phyloP scores from a whole-genome alignment of 306 rosid genomes.

The Vigna radiata region DNA sequence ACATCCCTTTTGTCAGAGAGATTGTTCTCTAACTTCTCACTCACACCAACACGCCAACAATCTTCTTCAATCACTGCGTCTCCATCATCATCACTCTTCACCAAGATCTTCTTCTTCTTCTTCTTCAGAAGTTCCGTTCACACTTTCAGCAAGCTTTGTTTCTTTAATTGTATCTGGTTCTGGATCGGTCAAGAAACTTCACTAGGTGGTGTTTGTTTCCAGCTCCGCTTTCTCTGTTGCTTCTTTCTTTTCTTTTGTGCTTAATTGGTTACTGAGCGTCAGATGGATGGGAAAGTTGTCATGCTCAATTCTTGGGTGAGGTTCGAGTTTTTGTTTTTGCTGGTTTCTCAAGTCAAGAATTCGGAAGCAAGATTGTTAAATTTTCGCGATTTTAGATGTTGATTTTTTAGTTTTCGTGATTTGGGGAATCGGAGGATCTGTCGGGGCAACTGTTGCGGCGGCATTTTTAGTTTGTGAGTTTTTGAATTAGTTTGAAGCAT shows the following conservation, averaged over 20 bases:
- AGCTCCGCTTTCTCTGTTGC: constrained; percentile 16
- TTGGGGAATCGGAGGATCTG: constrained; percentile 42
- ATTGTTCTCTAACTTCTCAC: not conserved
- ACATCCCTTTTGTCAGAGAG: constrained; percentile 51
- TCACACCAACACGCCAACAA: too few relatives aligned
- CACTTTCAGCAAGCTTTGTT: constrained; percentile 1
- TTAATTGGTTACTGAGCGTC: not conserved
- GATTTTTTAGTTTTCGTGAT: not conserved
- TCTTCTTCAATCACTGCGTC: not conserved
- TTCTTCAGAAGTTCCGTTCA: not conserved
- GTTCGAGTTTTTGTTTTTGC: constrained; percentile 10
- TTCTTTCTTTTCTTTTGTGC: not conserved
- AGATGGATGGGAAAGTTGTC: constrained; percentile 21
- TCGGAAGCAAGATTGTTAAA: not conserved
- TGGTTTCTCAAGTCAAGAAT: not conserved
- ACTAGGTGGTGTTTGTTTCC: constrained; percentile 33
- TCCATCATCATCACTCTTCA: not conserved
- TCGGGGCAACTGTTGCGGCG: constrained; percentile 1
- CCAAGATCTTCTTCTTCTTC: constrained; percentile 54
- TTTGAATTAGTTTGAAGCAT: constrained; percentile 1
- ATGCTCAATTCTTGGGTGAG: not conserved
- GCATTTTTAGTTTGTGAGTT: not conserved
- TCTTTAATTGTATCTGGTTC: constrained; percentile 37
- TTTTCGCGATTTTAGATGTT: not conserved
- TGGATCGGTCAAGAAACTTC: constrained; percentile 47